Conservation (phyloP, 176 grass and related monocot species). For the Otatea glauca region DNA sequence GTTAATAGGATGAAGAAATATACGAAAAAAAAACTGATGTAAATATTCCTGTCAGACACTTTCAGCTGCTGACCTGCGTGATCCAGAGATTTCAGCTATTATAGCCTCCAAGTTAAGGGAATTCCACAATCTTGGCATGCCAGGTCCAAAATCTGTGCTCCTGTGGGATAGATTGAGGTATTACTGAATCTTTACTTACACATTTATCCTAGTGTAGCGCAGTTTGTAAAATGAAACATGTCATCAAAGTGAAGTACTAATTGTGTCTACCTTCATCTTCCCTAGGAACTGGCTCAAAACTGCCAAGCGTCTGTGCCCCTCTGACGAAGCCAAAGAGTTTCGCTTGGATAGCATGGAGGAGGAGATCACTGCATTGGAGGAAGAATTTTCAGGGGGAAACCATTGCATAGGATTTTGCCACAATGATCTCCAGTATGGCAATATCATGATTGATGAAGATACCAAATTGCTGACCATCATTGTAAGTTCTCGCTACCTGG, state of each 20-base stretch:
- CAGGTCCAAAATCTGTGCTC: slow-evolving; percentile 62
- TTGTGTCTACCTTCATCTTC: slow-evolving; percentile 33
- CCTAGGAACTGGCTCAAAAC: slow-evolving; percentile 70
- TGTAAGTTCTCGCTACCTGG: slow-evolving; percentile 56
- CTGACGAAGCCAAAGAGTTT: slow-evolving; percentile 67
- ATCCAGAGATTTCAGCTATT: slow-evolving; percentile 73
- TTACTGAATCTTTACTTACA: background rate
- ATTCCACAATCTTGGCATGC: slow-evolving; percentile 89
- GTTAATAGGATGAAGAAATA: slow-evolving; percentile 17
- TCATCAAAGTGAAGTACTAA: slow-evolving; percentile 7
- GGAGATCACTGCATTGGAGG: slow-evolving; percentile 70
- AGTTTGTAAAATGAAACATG: slow-evolving; percentile 12
- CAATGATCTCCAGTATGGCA: slow-evolving; percentile 97
- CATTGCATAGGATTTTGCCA: slow-evolving; percentile 79
- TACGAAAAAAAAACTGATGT: slow-evolving; percentile 36
- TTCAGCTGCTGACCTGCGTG: slow-evolving; percentile 73
- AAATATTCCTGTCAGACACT: slow-evolving; percentile 59
- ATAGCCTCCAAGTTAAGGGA: slow-evolving; percentile 75
- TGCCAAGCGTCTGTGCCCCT: slow-evolving; percentile 59
- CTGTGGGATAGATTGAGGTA: slow-evolving; percentile 94
- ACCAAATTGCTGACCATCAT: slow-evolving; percentile 74
- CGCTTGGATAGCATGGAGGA: slow-evolving; percentile 63
- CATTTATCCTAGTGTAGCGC: background rate
- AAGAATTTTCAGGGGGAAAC: slow-evolving; percentile 47
- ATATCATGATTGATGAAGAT: slow-evolving; percentile 97